These are phyloP conservation scores for Plasmodium vinckei DNA, from an alignment of 169 alveolate species.

Conservation along the genomic window DNA sequence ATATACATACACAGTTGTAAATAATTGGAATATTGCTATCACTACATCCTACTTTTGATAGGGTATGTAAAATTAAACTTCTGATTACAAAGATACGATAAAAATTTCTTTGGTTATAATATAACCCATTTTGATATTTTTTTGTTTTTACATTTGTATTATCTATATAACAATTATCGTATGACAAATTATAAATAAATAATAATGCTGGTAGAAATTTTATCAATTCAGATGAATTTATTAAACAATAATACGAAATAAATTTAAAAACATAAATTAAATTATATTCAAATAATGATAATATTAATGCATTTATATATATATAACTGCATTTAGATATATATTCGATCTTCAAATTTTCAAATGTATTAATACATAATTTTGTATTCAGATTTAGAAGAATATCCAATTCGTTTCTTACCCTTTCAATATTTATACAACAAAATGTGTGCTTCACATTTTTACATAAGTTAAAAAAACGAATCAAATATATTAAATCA, in stretches of 20 bases:
- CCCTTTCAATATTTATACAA: conserved; percentile 18
- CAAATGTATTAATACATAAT: conserved; percentile 56
- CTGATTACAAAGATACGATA: conserved; percentile 22
- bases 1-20: conserved; percentile 56
- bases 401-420: conserved; percentile 13
- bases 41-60: conserved; percentile 71
- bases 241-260: conserved; percentile 62
- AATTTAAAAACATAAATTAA: conserved; percentile 74
- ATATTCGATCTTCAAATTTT: conserved; percentile 52
- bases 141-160: conserved; percentile 5
- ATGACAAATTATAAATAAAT: conserved; percentile 45
- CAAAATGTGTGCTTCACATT: conserved; percentile 1
- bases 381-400: conserved; percentile 32
- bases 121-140: background rate
- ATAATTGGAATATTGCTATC: conserved; percentile 68
- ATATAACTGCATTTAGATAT: conserved; percentile 69
- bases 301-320: conserved; percentile 54
- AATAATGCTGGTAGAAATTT: conserved; percentile 57
- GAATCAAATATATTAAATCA: conserved; percentile 59
- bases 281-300: conserved; percentile 66
- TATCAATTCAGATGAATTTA: conserved; percentile 51
- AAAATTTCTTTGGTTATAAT: background rate
- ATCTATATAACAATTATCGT: conserved; percentile 11
- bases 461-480: conserved; percentile 52
- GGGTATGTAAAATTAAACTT: conserved; percentile 36